Evolutionary conservation across 1,284 basidiomycete genomes (phyloP).

Genomic region (Stereum hirsutum): DNA sequence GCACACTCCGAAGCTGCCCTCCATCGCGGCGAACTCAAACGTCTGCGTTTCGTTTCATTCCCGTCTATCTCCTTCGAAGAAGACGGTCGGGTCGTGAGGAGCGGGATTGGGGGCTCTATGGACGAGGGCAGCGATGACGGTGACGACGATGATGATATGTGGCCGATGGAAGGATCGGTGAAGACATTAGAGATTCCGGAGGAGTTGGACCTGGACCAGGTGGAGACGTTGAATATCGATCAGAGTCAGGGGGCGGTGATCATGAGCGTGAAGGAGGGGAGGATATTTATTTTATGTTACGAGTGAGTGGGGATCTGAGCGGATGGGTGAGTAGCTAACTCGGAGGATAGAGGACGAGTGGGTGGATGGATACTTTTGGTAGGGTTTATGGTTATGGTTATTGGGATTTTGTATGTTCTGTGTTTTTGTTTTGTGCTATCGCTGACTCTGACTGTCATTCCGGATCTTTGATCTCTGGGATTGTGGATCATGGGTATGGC

Average conservation of each 20-base stretch:
- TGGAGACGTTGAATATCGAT: slow-evolving; percentile 71
- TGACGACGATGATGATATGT: slow-evolving; percentile 10
- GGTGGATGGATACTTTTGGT: too few species aligned
- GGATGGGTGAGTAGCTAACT: too few species aligned
- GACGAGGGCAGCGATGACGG: slow-evolving; percentile 15
- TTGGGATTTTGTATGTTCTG: too few species aligned
- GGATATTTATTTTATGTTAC: slow-evolving; percentile 65
- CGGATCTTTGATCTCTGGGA: too few species aligned
- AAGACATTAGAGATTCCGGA: slow-evolving; percentile 52
- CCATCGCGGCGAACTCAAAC: slow-evolving; percentile 25
- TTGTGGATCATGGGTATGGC: too few species aligned
- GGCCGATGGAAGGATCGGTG: slow-evolving; percentile 34
- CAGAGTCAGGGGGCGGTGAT: slow-evolving; percentile 70
- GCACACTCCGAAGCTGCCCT: slow-evolving; percentile 8
- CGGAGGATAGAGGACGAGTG: too few species aligned
- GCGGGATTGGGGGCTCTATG: slow-evolving; percentile 15
- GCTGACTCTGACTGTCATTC: too few species aligned
- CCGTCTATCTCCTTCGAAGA: slow-evolving; percentile 34
- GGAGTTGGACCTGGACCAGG: slow-evolving; percentile 50
- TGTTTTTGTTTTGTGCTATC: too few species aligned
- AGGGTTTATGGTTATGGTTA: too few species aligned
- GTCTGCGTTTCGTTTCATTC: slow-evolving; percentile 60
- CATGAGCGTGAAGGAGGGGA: slow-evolving; percentile 54
- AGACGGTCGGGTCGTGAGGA: slow-evolving; percentile 7
- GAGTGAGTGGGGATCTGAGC: too few species aligned